Conservation (phyloP, 1,139 yeast species). For the Pichia cactophila region DNA sequence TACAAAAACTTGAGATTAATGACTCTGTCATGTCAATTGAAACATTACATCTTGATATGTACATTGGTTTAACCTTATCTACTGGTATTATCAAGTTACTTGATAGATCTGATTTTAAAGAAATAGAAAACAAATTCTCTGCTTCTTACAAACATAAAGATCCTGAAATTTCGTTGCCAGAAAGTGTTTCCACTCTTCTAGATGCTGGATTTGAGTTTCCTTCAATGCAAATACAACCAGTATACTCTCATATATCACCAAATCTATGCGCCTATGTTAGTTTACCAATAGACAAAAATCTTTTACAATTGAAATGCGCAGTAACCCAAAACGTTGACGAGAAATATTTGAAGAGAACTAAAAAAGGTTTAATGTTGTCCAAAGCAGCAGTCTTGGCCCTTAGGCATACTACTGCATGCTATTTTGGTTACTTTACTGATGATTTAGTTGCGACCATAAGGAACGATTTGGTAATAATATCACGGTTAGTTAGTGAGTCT, state of each 20-base stretch:
- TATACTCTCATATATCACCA: slow-evolving; percentile 47
- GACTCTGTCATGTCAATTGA: slow-evolving; percentile 23
- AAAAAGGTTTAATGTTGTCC: slow-evolving; percentile 31
- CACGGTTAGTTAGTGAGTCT: slow-evolving; percentile 22
- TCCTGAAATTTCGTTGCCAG: slow-evolving; percentile 23
- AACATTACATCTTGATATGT: slow-evolving; percentile 24
- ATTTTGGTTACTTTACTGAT: slow-evolving; percentile 55
- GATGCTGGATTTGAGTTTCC: slow-evolving; percentile 56
- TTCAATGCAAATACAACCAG: slow-evolving; percentile 28
- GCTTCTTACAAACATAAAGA: not conserved
- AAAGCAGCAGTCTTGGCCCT: slow-evolving; percentile 57
- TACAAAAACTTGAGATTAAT: slow-evolving; percentile 20
- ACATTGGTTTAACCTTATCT: slow-evolving; percentile 29
- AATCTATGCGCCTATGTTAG: slow-evolving; percentile 45
- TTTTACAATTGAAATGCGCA: slow-evolving; percentile 28
- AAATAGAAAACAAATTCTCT: slow-evolving; percentile 18
- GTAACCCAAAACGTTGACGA: slow-evolving; percentile 22
- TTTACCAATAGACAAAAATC: slow-evolving; percentile 21
- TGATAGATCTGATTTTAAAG: slow-evolving; percentile 31
- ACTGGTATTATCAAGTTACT: slow-evolving; percentile 40
- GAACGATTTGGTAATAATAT: slow-evolving; percentile 34
- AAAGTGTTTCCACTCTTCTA: slow-evolving; percentile 37
- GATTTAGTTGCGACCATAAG: slow-evolving; percentile 55
- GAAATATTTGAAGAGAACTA: slow-evolving; percentile 17
- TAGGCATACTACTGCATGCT: slow-evolving; percentile 62